phyloP scores from a whole-genome alignment of 495 filamentous ascomycete species.

The Penicillium odoratum region DNA sequence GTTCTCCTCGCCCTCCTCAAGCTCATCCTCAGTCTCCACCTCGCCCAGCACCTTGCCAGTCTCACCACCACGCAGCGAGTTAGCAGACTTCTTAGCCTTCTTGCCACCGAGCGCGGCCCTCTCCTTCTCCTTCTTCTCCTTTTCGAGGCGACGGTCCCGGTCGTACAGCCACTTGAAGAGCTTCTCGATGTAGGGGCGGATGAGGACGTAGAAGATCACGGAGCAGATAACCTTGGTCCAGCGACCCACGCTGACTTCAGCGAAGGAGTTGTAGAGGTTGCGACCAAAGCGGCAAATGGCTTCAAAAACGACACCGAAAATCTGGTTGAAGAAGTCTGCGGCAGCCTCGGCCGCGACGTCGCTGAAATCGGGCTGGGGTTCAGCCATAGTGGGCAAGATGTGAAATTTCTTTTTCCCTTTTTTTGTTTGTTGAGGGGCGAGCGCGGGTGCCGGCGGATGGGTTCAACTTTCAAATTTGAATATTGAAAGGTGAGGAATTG shows the following conservation, averaged over 20 bases:
- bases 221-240: constrained; percentile 63
- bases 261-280: constrained; percentile 57
- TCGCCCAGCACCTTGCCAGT: constrained; percentile 45
- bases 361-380: constrained; percentile 23
- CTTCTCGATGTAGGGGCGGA: constrained; percentile 64
- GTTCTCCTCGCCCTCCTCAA: constrained; percentile 61
- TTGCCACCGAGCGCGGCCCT: constrained; percentile 39
- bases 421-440: constrained; percentile 3
- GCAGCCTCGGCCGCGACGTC: constrained; percentile 31
- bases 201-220: constrained; percentile 60
- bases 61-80: constrained; percentile 57
- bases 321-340: constrained; percentile 36
- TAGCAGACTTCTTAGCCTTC: constrained; percentile 61
- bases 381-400: constrained; percentile 22
- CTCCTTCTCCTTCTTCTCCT: constrained; percentile 47
- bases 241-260: constrained; percentile 51
- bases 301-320: constrained; percentile 30
- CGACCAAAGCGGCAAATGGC: constrained; percentile 42
- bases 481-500: neutral
- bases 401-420: constrained; percentile 5
- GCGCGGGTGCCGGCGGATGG: neutral
- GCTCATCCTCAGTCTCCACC: constrained; percentile 50
- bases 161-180: constrained; percentile 56
- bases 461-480: neutral
- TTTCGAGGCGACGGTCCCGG: constrained; percentile 53